phyloP scores from a whole-genome alignment of 345 rosid species.

The Aurinia saxatilis region DNA sequence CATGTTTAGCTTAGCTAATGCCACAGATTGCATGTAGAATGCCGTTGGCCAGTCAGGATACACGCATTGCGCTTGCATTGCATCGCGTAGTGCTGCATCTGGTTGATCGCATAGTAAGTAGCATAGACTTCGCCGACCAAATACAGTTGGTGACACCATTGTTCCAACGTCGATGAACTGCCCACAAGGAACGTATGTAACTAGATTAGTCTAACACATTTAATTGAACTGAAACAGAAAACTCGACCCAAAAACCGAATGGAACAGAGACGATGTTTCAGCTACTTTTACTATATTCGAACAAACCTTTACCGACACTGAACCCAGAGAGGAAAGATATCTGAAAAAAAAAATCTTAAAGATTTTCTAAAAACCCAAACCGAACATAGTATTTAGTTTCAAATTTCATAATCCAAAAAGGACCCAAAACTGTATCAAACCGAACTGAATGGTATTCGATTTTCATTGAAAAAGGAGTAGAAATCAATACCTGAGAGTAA shows the following conservation, averaged over 20 bases:
- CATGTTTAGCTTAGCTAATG: constrained; percentile 93
- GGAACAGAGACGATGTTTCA: too few relatives aligned
- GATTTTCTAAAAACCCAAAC: too few relatives aligned
- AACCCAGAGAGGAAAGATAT: too few relatives aligned
- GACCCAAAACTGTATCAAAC: too few relatives aligned
- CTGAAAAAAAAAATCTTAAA: too few relatives aligned
- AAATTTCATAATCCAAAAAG: too few relatives aligned
- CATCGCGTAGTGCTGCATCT: constrained; percentile 85
- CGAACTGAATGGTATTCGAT: too few relatives aligned
- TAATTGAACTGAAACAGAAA: not conserved
- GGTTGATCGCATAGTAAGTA: constrained; percentile 79
- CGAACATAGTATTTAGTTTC: too few relatives aligned
- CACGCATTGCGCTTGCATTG: constrained; percentile 92
- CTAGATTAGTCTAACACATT: not conserved
- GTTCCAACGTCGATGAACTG: constrained; percentile 89
- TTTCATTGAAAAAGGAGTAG: too few relatives aligned
- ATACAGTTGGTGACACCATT: constrained; percentile 89
- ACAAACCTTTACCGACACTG: too few relatives aligned
- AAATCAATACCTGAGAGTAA: constrained; percentile 74
- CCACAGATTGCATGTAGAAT: constrained; percentile 96
- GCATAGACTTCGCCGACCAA: constrained; percentile 89
- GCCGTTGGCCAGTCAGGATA: constrained; percentile 90
- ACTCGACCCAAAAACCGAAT: too few relatives aligned
- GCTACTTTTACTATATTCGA: too few relatives aligned
- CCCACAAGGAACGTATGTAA: not conserved